phyloP scores from a whole-genome alignment of 768 basidiomycete genomes.

The Amanita thiersii region DNA sequence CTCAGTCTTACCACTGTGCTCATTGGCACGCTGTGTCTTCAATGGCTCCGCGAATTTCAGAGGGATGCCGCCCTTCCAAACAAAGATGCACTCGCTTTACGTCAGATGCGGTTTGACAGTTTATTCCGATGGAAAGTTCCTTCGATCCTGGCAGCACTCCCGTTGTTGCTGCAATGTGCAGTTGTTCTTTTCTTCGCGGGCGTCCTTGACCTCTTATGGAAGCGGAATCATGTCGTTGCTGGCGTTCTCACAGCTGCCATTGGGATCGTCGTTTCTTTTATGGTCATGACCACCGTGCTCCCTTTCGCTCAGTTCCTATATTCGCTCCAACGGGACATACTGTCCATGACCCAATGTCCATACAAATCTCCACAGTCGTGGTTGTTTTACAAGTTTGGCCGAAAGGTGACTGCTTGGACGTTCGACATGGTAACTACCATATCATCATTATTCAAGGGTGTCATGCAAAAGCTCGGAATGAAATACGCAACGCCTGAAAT shows the following conservation, averaged over 20 bases:
- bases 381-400: neutral
- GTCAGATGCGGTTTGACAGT: slow-evolving; percentile 16
- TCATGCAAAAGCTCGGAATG: no score
- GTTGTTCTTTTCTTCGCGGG: neutral
- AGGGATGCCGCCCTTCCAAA: slow-evolving; percentile 10
- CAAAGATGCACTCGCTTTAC: slow-evolving; percentile 12
- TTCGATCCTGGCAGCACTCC: neutral
- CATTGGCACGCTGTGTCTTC: slow-evolving; percentile 18
- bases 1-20: slow-evolving; percentile 18
- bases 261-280: neutral
- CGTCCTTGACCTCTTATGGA: neutral
- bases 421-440: no score
- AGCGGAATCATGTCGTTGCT: neutral
- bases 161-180: neutral
- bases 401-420: neutral
- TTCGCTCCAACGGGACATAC: neutral
- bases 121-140: slow-evolving; percentile 3
- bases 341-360: neutral
- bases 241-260: neutral
- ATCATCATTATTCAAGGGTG: no score
- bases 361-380: neutral
- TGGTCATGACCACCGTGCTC: neutral
- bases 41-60: slow-evolving; percentile 19
- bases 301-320: neutral
- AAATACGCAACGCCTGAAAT: no score